A percentile compares a stretch with the other conserved stretches of the same genome.
Conservation (phyloP, 768 basidiomycete species). For the Tricholoma bakamatsutake region DNA sequence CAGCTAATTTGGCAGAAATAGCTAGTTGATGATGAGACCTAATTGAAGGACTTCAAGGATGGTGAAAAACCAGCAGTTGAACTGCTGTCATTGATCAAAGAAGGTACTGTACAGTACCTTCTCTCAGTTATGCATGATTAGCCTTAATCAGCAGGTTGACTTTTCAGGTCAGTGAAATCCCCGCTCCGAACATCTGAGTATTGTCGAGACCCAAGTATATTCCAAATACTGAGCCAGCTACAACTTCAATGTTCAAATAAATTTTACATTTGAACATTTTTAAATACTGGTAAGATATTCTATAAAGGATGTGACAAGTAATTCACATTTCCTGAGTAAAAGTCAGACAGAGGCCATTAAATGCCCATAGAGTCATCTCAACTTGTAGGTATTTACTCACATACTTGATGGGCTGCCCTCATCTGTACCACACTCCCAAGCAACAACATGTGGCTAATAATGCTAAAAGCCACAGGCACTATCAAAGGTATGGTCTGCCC, state of each 20-base stretch:
- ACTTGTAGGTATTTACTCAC: background rate
- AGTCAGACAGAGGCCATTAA: constrained; percentile 8
- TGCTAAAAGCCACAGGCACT: constrained; percentile 14
- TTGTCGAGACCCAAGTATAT: background rate
- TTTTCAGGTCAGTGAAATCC: background rate
- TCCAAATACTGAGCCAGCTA: background rate
- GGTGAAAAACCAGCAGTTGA: background rate
- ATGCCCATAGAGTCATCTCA: background rate
- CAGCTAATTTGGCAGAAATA: background rate
- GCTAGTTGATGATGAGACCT: background rate
- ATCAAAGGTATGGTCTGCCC: constrained; percentile 10
- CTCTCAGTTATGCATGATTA: background rate
- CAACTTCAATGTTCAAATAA: background rate
- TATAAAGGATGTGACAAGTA: background rate
- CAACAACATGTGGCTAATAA: constrained; percentile 12
- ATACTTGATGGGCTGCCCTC: constrained; percentile 11
- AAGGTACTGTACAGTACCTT: background rate
- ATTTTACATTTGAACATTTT: background rate
- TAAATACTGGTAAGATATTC: background rate
- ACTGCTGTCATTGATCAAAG: background rate
- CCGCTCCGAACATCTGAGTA: background rate
- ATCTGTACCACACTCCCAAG: constrained; percentile 6
- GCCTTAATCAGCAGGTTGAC: background rate
- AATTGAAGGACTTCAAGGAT: background rate
- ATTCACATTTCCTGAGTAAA: constrained; percentile 8